A percentile compares a stretch with the other conserved stretches of the same genome.
Evolutionary conservation across 2,329 filamentous ascomycete species (phyloP).

Genomic region (Cadophora sp.): DNA sequence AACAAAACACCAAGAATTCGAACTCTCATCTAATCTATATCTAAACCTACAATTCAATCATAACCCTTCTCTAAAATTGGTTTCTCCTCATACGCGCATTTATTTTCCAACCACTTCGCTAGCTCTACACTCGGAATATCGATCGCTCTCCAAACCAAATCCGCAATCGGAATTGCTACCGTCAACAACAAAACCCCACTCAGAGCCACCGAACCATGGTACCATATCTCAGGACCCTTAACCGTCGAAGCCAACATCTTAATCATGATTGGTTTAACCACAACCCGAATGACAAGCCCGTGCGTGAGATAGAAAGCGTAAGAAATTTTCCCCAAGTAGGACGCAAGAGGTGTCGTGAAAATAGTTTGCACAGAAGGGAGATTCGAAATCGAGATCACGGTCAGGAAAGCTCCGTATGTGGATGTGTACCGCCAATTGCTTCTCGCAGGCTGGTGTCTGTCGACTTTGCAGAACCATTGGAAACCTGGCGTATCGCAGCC

Average conservation of each 20-base stretch:
- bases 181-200: neutral
- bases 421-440: neutral
- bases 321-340: slow-evolving; percentile 66
- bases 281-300: slow-evolving; percentile 44
- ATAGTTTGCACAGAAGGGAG: slow-evolving; percentile 54
- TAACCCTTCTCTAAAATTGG: neutral
- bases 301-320: slow-evolving; percentile 69
- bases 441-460: neutral
- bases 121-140: slow-evolving; percentile 5
- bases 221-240: neutral
- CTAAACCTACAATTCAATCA: neutral
- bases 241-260: neutral
- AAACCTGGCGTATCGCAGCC: neutral
- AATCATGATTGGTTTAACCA: neutral
- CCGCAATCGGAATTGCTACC: neutral
- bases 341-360: slow-evolving; percentile 62
- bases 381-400: slow-evolving; percentile 1
- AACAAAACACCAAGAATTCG: no score
- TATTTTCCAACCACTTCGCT: neutral
- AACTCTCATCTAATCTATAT: neutral
- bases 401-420: neutral
- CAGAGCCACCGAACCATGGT: neutral
- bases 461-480: slow-evolving; percentile 1
- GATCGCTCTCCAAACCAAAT: slow-evolving; percentile 2
- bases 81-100: slow-evolving; percentile 10